phyloP scores from a whole-genome alignment of 352 stramenopile genomes.

The Phytophthora boehmeriae region DNA sequence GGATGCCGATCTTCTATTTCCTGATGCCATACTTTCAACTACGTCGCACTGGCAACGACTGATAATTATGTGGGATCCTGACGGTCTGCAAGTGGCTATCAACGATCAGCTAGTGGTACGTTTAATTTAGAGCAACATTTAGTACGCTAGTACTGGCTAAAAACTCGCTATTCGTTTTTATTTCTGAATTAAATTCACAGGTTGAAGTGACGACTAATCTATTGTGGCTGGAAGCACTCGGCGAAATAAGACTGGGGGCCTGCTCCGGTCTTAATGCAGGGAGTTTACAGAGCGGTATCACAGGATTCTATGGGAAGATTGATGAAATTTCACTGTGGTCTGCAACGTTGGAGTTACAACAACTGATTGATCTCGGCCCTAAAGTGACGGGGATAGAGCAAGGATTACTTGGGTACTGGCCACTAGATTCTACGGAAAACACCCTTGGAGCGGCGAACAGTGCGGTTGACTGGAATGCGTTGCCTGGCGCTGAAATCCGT shows the following conservation, averaged over 20 bases:
- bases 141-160: background rate
- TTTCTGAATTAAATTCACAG: background rate
- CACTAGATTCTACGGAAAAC: conserved; percentile 26
- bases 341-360: background rate
- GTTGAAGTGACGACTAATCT: conserved; percentile 1
- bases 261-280: conserved; percentile 9
- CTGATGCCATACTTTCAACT: background rate
- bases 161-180: conserved; percentile 2
- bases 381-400: conserved; percentile 32
- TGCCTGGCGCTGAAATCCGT: conserved; percentile 18
- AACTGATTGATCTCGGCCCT: background rate
- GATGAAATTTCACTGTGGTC: conserved; percentile 47
- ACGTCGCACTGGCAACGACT: conserved; percentile 1
- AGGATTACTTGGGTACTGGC: conserved; percentile 36
- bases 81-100: conserved; percentile 1
- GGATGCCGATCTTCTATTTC: conserved; percentile 2
- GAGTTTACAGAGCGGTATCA: background rate
- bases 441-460: conserved; percentile 8
- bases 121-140: background rate
- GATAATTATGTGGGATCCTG: background rate
- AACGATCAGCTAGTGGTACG: conserved; percentile 4
- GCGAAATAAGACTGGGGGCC: conserved; percentile 21
- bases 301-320: conserved; percentile 31
- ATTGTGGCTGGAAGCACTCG: background rate
- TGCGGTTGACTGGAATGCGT: background rate